Percentiles rank a stretch among this genome's conserved stretches.
Conservation (phyloP, 257 asterid genomes). For the Capsicum rhomboideum region DNA sequence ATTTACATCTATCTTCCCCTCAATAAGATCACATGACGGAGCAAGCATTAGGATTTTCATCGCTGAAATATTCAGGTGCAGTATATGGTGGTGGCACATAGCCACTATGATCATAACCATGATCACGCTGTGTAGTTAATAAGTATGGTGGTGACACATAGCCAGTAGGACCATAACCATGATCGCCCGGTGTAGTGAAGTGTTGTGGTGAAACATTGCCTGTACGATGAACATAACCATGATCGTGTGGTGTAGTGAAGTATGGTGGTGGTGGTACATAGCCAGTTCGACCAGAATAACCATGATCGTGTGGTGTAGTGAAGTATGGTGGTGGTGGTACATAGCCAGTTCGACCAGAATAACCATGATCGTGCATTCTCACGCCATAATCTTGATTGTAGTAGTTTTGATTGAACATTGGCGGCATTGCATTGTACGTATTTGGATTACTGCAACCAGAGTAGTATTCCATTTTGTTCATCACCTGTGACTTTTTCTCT, state of each 20-base stretch:
- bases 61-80: conserved; percentile 55
- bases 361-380: conserved; percentile 8
- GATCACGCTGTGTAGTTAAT: background rate
- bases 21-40: conserved; percentile 45
- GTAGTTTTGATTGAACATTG: conserved; percentile 44
- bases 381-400: conserved; percentile 52
- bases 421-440: conserved; percentile 47
- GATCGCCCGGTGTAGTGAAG: background rate
- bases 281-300: conserved; percentile 16
- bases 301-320: background rate
- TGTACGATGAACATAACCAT: conserved; percentile 15
- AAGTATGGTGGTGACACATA: conserved; percentile 47
- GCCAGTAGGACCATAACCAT: conserved; percentile 22
- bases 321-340: conserved; percentile 43
- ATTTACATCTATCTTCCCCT: no score
- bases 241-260: conserved; percentile 4
- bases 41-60: conserved; percentile 87
- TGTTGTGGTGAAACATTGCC: conserved; percentile 49
- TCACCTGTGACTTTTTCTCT: conserved; percentile 6
- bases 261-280: conserved; percentile 53
- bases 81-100: conserved; percentile 29
- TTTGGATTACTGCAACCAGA: conserved; percentile 18
- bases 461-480: conserved; percentile 44
- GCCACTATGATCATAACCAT: conserved; percentile 19
- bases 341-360: conserved; percentile 23